A percentile compares a stretch with the other conserved stretches of the same genome.
Evolutionary conservation across 108 stramenopile genomes (phyloP).

Genomic region (Aurantiochytrium sp.): DNA sequence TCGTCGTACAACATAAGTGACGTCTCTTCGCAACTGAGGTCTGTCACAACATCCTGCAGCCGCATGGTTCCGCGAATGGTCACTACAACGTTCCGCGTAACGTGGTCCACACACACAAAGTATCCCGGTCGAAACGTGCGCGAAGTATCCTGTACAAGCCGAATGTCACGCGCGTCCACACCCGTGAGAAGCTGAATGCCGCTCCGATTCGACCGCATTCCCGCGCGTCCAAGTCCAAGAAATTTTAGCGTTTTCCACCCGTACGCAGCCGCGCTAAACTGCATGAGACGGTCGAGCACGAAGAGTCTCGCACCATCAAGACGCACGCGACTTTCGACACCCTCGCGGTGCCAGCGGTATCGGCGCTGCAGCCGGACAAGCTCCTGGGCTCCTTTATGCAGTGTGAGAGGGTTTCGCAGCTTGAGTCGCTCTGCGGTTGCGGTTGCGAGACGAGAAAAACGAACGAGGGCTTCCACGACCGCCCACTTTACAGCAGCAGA

Average conservation of each 20-base stretch:
- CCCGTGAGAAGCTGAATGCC: not conserved
- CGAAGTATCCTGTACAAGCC: not conserved
- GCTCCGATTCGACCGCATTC: not conserved
- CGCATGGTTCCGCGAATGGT: not conserved
- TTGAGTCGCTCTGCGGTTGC: not conserved
- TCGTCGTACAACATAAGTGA: not conserved
- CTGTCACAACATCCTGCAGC: not conserved
- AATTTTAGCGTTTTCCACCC: not conserved
- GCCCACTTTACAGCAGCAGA: not conserved
- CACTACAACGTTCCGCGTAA: not conserved
- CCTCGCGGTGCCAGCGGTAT: not conserved
- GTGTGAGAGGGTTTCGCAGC: not conserved
- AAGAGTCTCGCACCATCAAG: not conserved
- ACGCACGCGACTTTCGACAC: not conserved
- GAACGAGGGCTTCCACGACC: not conserved
- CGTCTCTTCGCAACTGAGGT: not conserved
- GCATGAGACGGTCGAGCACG: not conserved
- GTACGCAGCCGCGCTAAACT: not conserved
- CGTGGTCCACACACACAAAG: conserved; percentile 8
- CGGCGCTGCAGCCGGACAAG: not conserved
- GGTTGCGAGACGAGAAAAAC: not conserved
- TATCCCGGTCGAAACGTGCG: not conserved
- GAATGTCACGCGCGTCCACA: not conserved
- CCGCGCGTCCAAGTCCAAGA: not conserved
- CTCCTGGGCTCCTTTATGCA: not conserved